Evolutionary conservation across 1,139 yeast species (phyloP).

Genomic region (Suhomyces yuchorum): DNA sequence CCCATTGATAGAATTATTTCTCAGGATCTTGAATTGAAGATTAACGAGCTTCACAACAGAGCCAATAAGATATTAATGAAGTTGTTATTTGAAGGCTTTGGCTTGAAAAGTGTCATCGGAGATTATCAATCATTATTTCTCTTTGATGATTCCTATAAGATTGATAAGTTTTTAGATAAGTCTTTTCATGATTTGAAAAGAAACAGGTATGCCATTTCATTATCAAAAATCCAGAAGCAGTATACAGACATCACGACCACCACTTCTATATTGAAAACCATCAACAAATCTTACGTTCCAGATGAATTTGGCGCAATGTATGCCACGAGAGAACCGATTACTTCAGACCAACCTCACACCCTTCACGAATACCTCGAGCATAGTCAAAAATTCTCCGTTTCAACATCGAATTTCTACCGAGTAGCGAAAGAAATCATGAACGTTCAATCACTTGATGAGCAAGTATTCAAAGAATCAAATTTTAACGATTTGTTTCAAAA

Average conservation of each 20-base stretch:
- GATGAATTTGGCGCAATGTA: not conserved
- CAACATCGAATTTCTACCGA: constrained; percentile 49
- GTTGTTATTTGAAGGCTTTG: constrained; percentile 62
- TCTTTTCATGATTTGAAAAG: constrained; percentile 39
- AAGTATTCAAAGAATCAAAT: constrained; percentile 37
- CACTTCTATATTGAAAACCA: not conserved
- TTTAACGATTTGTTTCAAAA: constrained; percentile 38
- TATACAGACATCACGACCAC: constrained; percentile 22
- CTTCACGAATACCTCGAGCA: constrained; percentile 20
- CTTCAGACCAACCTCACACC: not conserved
- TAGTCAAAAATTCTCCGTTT: constrained; percentile 35
- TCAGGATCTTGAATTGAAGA: constrained; percentile 55
- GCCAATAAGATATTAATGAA: constrained; percentile 68
- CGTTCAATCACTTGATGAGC: constrained; percentile 66
- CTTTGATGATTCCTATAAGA: constrained; percentile 46
- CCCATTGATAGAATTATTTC: constrained; percentile 53
- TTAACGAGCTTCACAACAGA: constrained; percentile 63
- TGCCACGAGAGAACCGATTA: not conserved
- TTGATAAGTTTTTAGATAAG: constrained; percentile 46
- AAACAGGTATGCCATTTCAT: constrained; percentile 34
- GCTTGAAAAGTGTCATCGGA: constrained; percentile 49
- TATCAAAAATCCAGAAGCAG: constrained; percentile 30
- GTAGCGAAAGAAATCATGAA: constrained; percentile 66
- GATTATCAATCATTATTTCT: constrained; percentile 59
- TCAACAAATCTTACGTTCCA: not conserved